Percentiles rank a stretch among this genome's conserved stretches.
phyloP scores from a whole-genome alignment of 2,329 filamentous ascomycete species.

The Nothophaeocryptopus gaeumannii region DNA sequence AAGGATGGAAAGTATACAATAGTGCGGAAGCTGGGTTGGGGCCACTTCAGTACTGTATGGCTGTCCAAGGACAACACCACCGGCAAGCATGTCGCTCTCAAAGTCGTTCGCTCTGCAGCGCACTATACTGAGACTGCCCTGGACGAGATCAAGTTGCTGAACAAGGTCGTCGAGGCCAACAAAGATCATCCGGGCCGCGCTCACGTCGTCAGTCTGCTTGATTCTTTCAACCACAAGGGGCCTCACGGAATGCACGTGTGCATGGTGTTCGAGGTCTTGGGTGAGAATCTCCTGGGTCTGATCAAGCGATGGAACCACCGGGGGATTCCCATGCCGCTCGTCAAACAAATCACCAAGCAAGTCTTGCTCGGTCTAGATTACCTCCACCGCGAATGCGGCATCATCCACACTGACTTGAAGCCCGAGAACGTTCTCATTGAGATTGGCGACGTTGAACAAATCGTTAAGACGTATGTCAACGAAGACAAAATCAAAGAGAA shows the following conservation, averaged over 20 bases:
- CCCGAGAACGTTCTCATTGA: slow-evolving; percentile 98
- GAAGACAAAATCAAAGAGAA: slow-evolving; percentile 65
- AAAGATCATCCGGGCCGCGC: slow-evolving; percentile 89
- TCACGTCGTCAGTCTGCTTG: slow-evolving; percentile 92
- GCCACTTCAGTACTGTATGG: slow-evolving; percentile 98
- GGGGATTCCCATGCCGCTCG: slow-evolving; percentile 91
- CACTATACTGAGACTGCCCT: slow-evolving; percentile 99
- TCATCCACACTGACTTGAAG: slow-evolving; percentile 97
- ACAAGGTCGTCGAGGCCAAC: slow-evolving; percentile 93
- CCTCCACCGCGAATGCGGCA: slow-evolving; percentile 94
- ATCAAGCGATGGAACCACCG: slow-evolving; percentile 99
- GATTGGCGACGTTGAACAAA: slow-evolving; percentile 97
- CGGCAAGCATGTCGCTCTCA: slow-evolving; percentile 92
- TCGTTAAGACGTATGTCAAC: slow-evolving; percentile 93
- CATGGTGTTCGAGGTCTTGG: slow-evolving; percentile 98
- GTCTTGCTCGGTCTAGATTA: slow-evolving; percentile 94
- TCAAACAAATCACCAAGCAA: slow-evolving; percentile 99
- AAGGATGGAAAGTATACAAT: slow-evolving; percentile 97
- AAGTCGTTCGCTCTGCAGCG: slow-evolving; percentile 93
- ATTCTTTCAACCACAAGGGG: slow-evolving; percentile 96
- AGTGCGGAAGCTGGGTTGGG: slow-evolving; percentile 95
- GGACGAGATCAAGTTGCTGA: slow-evolving; percentile 97
- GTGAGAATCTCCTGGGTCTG: slow-evolving; percentile 88
- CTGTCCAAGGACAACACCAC: slow-evolving; percentile 77
- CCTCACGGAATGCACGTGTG: slow-evolving; percentile 95